A percentile compares a stretch with the other conserved stretches of the same genome.
Conservation (phyloP, 768 basidiomycete species). For the Mycena belliarum region DNA sequence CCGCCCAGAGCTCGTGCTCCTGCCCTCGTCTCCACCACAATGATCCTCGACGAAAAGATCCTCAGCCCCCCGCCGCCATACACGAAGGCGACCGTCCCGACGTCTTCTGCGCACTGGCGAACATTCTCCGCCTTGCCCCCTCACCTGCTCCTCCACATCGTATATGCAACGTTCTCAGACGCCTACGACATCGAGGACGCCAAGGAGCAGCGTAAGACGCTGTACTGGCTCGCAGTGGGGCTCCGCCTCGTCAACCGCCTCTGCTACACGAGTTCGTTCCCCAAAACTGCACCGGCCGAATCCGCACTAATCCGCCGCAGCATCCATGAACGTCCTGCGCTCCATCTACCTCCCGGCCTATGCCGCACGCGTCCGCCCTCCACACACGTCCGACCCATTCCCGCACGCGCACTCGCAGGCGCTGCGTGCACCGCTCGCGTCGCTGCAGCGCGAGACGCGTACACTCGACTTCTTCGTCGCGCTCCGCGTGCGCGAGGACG, state of each 20-base stretch:
- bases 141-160: conserved; percentile 70
- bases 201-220: conserved; percentile 61
- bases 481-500: conserved; percentile 77
- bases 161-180: conserved; percentile 64
- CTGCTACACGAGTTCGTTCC: conserved; percentile 62
- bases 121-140: conserved; percentile 47
- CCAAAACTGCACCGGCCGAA: too few relatives aligned
- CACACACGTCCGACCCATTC: conserved; percentile 81
- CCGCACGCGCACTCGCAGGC: conserved; percentile 38
- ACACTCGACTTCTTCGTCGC: conserved; percentile 80
- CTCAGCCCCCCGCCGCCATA: conserved; percentile 18
- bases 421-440: conserved; percentile 27
- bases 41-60: conserved; percentile 23
- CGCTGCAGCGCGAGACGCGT: conserved; percentile 69
- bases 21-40: conserved; percentile 8
- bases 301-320: conserved; percentile 30
- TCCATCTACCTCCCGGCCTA: conserved; percentile 75
- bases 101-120: conserved; percentile 14
- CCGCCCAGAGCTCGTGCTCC: background rate
- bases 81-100: conserved; percentile 1
- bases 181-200: conserved; percentile 37
- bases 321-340: conserved; percentile 81
- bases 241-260: conserved; percentile 67
- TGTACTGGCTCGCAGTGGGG: conserved; percentile 68
- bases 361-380: conserved; percentile 58